phyloP scores from a whole-genome alignment of 1,139 yeast genomes.

The Ashbya aceris region DNA sequence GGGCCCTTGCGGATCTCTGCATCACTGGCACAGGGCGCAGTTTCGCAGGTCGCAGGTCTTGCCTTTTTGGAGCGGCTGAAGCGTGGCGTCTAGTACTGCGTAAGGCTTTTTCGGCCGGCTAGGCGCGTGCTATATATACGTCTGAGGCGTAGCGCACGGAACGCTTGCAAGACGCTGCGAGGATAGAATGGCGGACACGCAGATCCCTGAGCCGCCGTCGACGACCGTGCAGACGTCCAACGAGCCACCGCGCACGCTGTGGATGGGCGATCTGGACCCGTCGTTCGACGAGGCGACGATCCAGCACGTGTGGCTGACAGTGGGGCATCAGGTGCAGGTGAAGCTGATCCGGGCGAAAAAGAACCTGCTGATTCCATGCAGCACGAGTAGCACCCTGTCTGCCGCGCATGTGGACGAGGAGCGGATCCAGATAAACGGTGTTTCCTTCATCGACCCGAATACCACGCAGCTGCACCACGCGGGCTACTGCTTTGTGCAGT shows the following conservation, averaged over 20 bases:
- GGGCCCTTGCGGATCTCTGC: no score
- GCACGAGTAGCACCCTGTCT: conserved; percentile 17
- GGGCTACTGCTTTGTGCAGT: conserved; percentile 83
- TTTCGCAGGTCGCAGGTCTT: no score
- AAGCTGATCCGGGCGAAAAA: conserved; percentile 52
- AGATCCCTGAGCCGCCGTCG: conserved; percentile 39
- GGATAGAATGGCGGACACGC: not conserved
- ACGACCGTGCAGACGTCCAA: conserved; percentile 34
- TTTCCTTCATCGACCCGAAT: conserved; percentile 27
- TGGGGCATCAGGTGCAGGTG: conserved; percentile 43
- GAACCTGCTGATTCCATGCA: conserved; percentile 26
- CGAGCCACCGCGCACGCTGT: conserved; percentile 50
- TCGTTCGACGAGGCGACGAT: conserved; percentile 71
- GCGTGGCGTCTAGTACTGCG: no score
- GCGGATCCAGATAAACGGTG: conserved; percentile 26
- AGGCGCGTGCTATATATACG: no score
- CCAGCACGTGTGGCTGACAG: conserved; percentile 53
- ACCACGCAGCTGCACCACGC: conserved; percentile 41
- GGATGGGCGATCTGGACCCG: conserved; percentile 96
- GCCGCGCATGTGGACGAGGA: conserved; percentile 5
- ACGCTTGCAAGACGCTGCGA: no score
- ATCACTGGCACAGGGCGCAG: no score
- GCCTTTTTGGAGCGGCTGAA: no score
- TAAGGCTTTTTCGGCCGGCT: no score
- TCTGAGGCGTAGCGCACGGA: no score